These are phyloP conservation scores for Sechiopsis laciniata DNA, from an alignment of 306 rosid species.

Conservation along the genomic window DNA sequence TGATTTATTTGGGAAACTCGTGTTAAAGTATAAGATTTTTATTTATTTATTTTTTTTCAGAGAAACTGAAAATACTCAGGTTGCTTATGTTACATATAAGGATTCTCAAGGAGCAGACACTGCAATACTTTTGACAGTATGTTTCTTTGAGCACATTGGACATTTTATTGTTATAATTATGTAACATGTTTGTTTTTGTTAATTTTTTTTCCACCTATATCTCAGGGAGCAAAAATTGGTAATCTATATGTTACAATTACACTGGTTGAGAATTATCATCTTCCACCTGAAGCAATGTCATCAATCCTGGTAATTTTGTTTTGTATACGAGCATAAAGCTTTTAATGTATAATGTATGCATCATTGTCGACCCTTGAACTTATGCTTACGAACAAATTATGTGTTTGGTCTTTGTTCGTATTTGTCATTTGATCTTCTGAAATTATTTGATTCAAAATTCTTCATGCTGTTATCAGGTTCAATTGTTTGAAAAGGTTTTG, in stretches of 20 bases:
- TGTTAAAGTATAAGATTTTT: slow-evolving; percentile 12
- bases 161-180: neutral
- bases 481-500: neutral
- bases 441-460: neutral
- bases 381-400: neutral
- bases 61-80: slow-evolving; percentile 60
- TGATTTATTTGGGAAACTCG: slow-evolving; percentile 16
- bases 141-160: slow-evolving; percentile 8
- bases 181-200: neutral
- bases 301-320: slow-evolving; percentile 44
- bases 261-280: slow-evolving; percentile 58
- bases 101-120: slow-evolving; percentile 74
- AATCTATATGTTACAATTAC: slow-evolving; percentile 51
- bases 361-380: neutral
- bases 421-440: neutral
- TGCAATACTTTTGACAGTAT: slow-evolving; percentile 74
- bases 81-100: slow-evolving; percentile 75
- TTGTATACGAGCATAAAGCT: neutral
- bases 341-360: neutral
- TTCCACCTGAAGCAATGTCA: slow-evolving; percentile 64
- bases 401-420: neutral
- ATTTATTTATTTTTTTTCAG: slow-evolving; percentile 25
- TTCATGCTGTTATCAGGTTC: neutral
- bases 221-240: slow-evolving; percentile 65
- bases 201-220: neutral